Percentiles rank a stretch among this genome's conserved stretches.
Evolutionary conservation across 2,329 filamentous ascomycete genomes (phyloP).

Genomic region (Cadophora sp.): DNA sequence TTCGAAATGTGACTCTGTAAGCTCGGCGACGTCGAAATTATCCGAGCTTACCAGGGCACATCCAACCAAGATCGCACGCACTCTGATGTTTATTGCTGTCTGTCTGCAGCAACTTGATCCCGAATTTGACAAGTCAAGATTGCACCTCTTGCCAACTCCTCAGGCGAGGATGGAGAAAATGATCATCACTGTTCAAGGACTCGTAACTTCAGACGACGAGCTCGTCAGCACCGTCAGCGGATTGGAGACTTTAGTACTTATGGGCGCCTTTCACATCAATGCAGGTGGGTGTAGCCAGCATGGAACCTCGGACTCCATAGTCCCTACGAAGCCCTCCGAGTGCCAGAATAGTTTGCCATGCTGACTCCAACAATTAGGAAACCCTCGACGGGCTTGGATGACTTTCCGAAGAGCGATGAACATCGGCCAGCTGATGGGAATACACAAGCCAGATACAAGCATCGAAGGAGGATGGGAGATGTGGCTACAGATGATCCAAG

Average conservation of each 20-base stretch:
- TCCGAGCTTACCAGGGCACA: slow-evolving; percentile 33
- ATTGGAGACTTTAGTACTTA: slow-evolving; percentile 57
- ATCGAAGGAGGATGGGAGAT: slow-evolving; percentile 43
- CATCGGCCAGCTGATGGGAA: slow-evolving; percentile 48
- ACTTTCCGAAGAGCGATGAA: slow-evolving; percentile 54
- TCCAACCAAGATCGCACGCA: slow-evolving; percentile 39
- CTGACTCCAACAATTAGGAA: slow-evolving; percentile 42
- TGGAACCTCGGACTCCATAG: neutral
- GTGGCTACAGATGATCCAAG: slow-evolving; percentile 54
- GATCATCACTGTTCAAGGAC: slow-evolving; percentile 36
- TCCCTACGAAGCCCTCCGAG: neutral
- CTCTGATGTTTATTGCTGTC: slow-evolving; percentile 39
- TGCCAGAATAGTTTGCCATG: neutral
- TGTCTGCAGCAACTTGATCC: slow-evolving; percentile 41
- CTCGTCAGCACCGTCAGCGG: slow-evolving; percentile 56
- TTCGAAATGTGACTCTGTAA: slow-evolving; percentile 16
- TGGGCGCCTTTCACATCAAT: slow-evolving; percentile 55
- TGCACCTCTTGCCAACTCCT: slow-evolving; percentile 34
- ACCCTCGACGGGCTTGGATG: slow-evolving; percentile 57
- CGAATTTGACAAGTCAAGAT: slow-evolving; percentile 34
- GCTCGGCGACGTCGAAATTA: slow-evolving; percentile 33
- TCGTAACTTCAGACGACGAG: slow-evolving; percentile 54
- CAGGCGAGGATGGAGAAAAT: slow-evolving; percentile 40
- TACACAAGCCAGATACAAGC: slow-evolving; percentile 34
- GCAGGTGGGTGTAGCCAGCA: slow-evolving; percentile 21